Evolutionary conservation across 371 early-diverging fungal genomes (phyloP), one percentile per base, ranked within the genome.

Genomic region (Rhizomucor miehei): DNA sequence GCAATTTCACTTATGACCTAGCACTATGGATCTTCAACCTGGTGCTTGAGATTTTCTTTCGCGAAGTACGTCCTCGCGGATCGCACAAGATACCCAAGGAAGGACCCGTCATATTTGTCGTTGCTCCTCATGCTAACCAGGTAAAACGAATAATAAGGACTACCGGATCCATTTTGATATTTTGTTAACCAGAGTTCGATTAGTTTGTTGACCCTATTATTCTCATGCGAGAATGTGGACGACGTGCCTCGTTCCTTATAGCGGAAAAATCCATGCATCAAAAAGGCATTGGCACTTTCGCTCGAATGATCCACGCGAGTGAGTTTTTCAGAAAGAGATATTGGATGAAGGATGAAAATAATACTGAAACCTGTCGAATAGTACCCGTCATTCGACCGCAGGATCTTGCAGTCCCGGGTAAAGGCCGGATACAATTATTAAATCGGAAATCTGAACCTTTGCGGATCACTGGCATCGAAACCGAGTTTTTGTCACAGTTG

Each of bases 71-170:
- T 46, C 81, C 86, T 14, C 84, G 98, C 46, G 95, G 95, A 50
- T 75, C 89, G 14, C 92, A 96, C 69, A 82, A 82, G 59, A 85
- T 98, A 36, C 98, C 98, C 4, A 59, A 61, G 47, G 79, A 83
- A 20, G 95, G 95, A 0, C 94, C 95, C 10, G 86, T 95, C 19
- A 90, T 97, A 47, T 97, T 97, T 74, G 93, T 93, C 11, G 92
- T 86, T 14, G 98, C 94, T 1, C 98, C 98, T 29, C 98, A 97
- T 80, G 92, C 92, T 23, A 97, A 94, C 75, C 98, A 95, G 76
- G 88, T 84, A 82, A 57, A 51, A n/a, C n/a, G n/a, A n/a, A n/a
- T n/a, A n/a, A n/a, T n/a, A n/a, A n/a, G n/a, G n/a, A n/a, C n/a
- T n/a, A n/a, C n/a, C n/a, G n/a, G n/a, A n/a, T n/a, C n/a, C n/a